Conservation (phyloP, 495 filamentous ascomycete genomes). For the Xanthoparmelia taractica region DNA sequence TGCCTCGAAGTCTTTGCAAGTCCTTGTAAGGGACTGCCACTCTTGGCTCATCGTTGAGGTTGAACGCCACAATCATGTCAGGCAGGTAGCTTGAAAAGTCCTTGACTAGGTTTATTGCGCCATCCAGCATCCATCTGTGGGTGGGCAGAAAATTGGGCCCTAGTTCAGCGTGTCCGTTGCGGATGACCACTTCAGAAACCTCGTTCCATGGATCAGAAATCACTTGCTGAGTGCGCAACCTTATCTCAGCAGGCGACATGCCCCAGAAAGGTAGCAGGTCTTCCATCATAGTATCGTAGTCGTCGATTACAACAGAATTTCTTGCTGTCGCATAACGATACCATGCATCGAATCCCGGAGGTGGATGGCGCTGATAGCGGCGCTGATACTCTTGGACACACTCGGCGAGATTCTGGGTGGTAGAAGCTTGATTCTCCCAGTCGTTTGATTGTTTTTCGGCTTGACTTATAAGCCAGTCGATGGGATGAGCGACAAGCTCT, state of each 20-base stretch:
- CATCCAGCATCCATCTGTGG: conserved; percentile 50
- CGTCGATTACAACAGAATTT: conserved; percentile 61
- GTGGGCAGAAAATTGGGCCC: conserved; percentile 44
- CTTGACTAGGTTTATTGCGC: conserved; percentile 56
- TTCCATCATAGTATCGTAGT: conserved; percentile 64
- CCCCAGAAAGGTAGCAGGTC: conserved; percentile 70
- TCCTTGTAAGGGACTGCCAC: conserved; percentile 64
- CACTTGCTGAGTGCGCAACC: conserved; percentile 39
- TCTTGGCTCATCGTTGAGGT: conserved; percentile 69
- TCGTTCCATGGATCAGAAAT: conserved; percentile 45
- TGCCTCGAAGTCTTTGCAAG: conserved; percentile 34
- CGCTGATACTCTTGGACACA: conserved; percentile 38
- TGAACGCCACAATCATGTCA: conserved; percentile 75
- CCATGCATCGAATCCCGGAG: conserved; percentile 61
- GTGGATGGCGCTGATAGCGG: conserved; percentile 43
- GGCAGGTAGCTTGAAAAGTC: conserved; percentile 63
- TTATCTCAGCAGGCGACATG: conserved; percentile 52
- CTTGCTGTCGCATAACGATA: conserved; percentile 59
- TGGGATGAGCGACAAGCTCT: conserved; percentile 33
- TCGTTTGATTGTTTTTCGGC: conserved; percentile 33
- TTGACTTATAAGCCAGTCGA: conserved; percentile 43
- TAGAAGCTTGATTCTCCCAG: conserved; percentile 33
- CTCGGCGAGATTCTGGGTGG: conserved; percentile 34
- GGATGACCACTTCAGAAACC: conserved; percentile 41
- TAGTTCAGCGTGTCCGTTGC: conserved; percentile 38